phyloP scores from a whole-genome alignment of 768 basidiomycete genomes.

The Cystofilobasidium bisporidii region DNA sequence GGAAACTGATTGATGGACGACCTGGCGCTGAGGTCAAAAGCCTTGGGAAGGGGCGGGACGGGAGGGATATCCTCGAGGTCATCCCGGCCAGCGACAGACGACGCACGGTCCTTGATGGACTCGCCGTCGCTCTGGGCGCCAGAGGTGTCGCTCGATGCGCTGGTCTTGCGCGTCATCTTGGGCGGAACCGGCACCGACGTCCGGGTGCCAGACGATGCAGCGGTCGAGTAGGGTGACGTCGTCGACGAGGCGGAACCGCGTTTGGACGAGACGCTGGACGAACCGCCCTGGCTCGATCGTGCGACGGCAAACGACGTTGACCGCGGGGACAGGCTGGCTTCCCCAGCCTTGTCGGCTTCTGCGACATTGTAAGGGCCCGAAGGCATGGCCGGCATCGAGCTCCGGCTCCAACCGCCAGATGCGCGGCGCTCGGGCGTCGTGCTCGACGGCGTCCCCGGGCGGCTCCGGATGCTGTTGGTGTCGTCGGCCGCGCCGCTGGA shows the following conservation, averaged over 20 bases:
- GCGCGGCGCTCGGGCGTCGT: constrained; percentile 1
- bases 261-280: constrained; percentile 21
- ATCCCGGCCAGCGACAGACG: not conserved
- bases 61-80: constrained; percentile 56
- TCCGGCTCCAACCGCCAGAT: constrained; percentile 8
- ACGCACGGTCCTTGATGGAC: not conserved
- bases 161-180: constrained; percentile 4
- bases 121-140: constrained; percentile 19
- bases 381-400: constrained; percentile 15
- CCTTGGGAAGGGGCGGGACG: constrained; percentile 85
- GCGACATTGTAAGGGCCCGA: not conserved
- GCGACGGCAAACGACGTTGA: constrained; percentile 5
- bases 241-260: constrained; percentile 24
- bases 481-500: constrained; percentile 8
- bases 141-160: constrained; percentile 19
- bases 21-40: constrained; percentile 36
- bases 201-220: constrained; percentile 4
- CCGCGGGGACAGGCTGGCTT: not conserved
- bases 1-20: constrained; percentile 7
- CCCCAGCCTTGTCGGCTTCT: constrained; percentile 6
- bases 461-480: not conserved
- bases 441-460: constrained; percentile 20
- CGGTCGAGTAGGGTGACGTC: constrained; percentile 15
- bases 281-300: constrained; percentile 12
- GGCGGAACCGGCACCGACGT: not conserved